A percentile compares a stretch with the other conserved stretches of the same genome.
These are phyloP conservation scores for Artomyces pyxidatus DNA, from an alignment of 768 basidiomycete species.

Conservation along the genomic window DNA sequence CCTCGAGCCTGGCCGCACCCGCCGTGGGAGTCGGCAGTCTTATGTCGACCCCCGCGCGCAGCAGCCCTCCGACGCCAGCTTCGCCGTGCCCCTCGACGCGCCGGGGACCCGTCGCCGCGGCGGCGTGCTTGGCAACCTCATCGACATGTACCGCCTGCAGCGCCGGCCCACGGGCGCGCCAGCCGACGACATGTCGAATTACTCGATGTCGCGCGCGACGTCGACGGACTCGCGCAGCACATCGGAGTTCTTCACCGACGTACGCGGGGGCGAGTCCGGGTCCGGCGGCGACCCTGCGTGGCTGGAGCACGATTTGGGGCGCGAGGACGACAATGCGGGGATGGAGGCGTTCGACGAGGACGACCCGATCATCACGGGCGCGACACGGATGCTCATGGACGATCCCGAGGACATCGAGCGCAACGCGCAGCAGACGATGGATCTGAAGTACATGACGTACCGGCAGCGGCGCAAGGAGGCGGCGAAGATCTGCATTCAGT, in stretches of 20 bases:
- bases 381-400: conserved; percentile 38
- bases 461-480: conserved; percentile 53
- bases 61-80: neutral
- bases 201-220: neutral
- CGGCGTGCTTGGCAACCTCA: no score
- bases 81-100: no score
- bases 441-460: conserved; percentile 53
- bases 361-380: conserved; percentile 59
- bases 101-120: no score
- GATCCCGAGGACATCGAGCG: conserved; percentile 52
- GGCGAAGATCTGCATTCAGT: conserved; percentile 55
- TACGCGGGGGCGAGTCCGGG: no score
- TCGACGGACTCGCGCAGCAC: neutral
- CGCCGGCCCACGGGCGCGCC: neutral
- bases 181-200: neutral
- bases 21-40: neutral
- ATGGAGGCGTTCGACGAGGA: conserved; percentile 40
- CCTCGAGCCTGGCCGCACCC: neutral
- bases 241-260: no score
- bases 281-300: no score
- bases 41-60: no score
- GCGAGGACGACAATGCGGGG: neutral
- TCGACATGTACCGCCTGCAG: neutral
- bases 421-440: conserved; percentile 26
- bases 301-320: neutral